Evolutionary conservation across 2,329 filamentous ascomycete genomes (phyloP), one percentile per base, ranked within the genome.

Genomic region (Colletotrichum gloeosporioides): DNA sequence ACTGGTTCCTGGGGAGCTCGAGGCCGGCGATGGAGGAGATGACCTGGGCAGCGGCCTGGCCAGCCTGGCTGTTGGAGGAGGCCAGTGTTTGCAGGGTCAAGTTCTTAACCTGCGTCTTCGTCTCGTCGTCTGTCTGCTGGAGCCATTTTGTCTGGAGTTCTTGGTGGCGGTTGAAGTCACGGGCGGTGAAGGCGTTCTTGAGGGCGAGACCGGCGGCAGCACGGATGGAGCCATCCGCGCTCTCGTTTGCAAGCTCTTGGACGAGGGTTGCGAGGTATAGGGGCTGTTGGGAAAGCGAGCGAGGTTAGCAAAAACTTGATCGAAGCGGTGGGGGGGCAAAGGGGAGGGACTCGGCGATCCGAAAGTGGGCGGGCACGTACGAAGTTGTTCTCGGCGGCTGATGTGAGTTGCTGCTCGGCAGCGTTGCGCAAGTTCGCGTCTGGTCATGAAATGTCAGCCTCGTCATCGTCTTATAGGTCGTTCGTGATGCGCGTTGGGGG

Each of bases 171-270:
- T 92, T 89, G 83, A 93, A 93, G 87, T 99, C 97, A 90, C 97
- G 94, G 83, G 96, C 95, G 83, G 95, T 95, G 89, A 99, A 99
- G 82, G 97, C 95, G 90, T 99, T 99, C 89, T 99, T 99, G 83
- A 99, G 90, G 81, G 97, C 96, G 81, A 99, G 92, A 92, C 96
- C 97, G 82, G 97, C 97, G 80, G 97, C 96, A 81, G 95, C 94
- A 90, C 97, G 94, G 84, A 98, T 97, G 84, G 95, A 92, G 79
- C 94, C 91, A 83, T 95, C 90, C 80, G 94, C 93, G 80, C 92
- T 91, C 83, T 99, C 96, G 87, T 98, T 98, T 84, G 96, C 96
- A 83, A 99, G 93, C 87, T 98, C 95, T 87, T 95, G 94, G 80
- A 97, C 96, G 84, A 99, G 94, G 79, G 96, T 97, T 80, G 94